Percentiles rank a stretch among this genome's conserved stretches.
phyloP scores from a whole-genome alignment of 768 basidiomycete genomes.

The Mycena vitilis region DNA sequence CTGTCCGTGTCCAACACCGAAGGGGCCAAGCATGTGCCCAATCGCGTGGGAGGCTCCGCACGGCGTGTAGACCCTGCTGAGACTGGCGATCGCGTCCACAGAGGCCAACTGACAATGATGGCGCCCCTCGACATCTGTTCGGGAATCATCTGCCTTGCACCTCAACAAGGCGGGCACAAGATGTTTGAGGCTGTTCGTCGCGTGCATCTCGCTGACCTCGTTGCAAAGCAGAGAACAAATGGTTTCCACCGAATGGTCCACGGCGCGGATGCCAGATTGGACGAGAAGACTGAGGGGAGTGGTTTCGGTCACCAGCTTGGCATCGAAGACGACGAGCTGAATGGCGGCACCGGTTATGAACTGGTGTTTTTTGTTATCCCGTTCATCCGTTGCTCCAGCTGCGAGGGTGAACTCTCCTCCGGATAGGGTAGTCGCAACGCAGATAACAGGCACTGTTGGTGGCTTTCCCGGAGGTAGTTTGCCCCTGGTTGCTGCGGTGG shows the following conservation, averaged over 20 bases:
- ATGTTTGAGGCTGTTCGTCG: neutral
- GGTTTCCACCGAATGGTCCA: slow-evolving; percentile 5
- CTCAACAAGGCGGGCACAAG: slow-evolving; percentile 11
- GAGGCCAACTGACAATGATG: slow-evolving; percentile 1
- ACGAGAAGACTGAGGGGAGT: neutral
- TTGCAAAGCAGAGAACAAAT: slow-evolving; percentile 1
- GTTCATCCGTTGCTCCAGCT: slow-evolving; percentile 11
- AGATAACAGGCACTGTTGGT: slow-evolving; percentile 12
- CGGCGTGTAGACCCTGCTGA: neutral
- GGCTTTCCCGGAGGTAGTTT: neutral
- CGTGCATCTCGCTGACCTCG: slow-evolving; percentile 17
- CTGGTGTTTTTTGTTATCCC: slow-evolving; percentile 17
- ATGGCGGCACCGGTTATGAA: neutral
- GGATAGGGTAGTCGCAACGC: slow-evolving; percentile 11
- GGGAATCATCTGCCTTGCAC: neutral
- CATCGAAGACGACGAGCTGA: neutral
- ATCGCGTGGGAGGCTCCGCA: slow-evolving; percentile 13
- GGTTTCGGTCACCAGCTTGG: neutral
- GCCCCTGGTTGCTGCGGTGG: neutral
- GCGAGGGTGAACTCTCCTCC: slow-evolving; percentile 10
- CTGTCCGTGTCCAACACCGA: slow-evolving; percentile 13
- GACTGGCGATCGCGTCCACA: slow-evolving; percentile 5
- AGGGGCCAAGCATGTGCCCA: slow-evolving; percentile 14
- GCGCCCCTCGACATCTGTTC: slow-evolving; percentile 8
- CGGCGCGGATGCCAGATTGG: neutral